A percentile compares a stretch with the other conserved stretches of the same genome.
Evolutionary conservation across 768 basidiomycete species (phyloP).

Genomic region (Chalciporus piperatus): DNA sequence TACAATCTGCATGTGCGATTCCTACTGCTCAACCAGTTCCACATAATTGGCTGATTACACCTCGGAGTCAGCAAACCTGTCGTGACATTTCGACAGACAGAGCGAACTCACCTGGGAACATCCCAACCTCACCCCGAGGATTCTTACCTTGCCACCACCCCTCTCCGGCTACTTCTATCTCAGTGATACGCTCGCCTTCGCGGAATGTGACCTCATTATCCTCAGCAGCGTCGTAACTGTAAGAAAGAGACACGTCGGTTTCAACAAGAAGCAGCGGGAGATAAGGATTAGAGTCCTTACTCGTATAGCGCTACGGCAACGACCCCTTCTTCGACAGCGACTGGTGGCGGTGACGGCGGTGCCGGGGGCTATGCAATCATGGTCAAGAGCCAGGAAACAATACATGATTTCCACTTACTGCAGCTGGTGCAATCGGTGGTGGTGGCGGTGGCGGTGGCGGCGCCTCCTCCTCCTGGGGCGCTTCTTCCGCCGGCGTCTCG

Average conservation of each 20-base stretch:
- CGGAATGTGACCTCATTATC: slow-evolving; percentile 87
- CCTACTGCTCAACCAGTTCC: too few relatives aligned
- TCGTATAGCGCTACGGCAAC: slow-evolving; percentile 67
- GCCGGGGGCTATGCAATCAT: slow-evolving; percentile 28
- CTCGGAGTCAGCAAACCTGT: background rate
- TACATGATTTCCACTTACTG: slow-evolving; percentile 31
- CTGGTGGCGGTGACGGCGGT: slow-evolving; percentile 45
- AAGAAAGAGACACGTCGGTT: background rate
- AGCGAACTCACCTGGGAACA: slow-evolving; percentile 67
- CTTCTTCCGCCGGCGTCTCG: slow-evolving; percentile 40
- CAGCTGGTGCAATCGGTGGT: slow-evolving; percentile 34
- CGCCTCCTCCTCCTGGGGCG: slow-evolving; percentile 41
- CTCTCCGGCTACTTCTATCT: slow-evolving; percentile 80
- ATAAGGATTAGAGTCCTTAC: slow-evolving; percentile 39
- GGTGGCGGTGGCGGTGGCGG: slow-evolving; percentile 52
- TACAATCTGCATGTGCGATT: too few relatives aligned
- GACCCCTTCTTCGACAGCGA: slow-evolving; percentile 53
- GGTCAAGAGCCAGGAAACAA: background rate
- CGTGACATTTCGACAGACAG: background rate
- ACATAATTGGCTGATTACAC: background rate
- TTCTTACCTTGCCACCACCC: slow-evolving; percentile 86
- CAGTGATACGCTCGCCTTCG: slow-evolving; percentile 76
- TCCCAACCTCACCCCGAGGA: slow-evolving; percentile 51
- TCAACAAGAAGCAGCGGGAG: background rate
- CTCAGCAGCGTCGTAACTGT: slow-evolving; percentile 84